phyloP scores from a whole-genome alignment of 108 stramenopile genomes.

The Fistulifera pelliculosa region DNA sequence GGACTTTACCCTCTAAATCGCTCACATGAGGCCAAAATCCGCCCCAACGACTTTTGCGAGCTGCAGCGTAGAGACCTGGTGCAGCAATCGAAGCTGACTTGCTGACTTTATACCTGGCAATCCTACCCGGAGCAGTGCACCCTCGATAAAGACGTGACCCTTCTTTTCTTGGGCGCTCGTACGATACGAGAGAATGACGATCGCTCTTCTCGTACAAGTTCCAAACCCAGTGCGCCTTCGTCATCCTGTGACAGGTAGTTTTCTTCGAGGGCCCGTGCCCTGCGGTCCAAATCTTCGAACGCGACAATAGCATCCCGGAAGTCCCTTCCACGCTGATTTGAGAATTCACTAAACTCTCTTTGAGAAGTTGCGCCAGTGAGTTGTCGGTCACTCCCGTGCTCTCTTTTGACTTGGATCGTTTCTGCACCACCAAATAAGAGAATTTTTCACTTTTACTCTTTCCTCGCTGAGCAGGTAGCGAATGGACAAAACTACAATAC shows the following conservation, averaged over 20 bases:
- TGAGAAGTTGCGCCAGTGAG: background rate
- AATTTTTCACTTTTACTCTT: constrained; percentile 66
- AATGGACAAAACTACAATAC: constrained; percentile 83
- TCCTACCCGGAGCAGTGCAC: constrained; percentile 51
- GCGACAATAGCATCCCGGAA: background rate
- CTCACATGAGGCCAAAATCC: constrained; percentile 55
- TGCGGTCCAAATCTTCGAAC: constrained; percentile 9
- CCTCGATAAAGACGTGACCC: constrained; percentile 70
- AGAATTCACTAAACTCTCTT: background rate
- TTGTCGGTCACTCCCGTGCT: background rate
- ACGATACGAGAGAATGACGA: constrained; percentile 55
- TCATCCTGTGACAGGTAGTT: constrained; percentile 42
- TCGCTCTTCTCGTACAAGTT: constrained; percentile 56
- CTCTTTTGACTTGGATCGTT: constrained; percentile 25
- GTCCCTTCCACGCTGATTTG: too few species aligned
- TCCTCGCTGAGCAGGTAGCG: constrained; percentile 42
- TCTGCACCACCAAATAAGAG: constrained; percentile 76
- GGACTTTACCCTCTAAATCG: too few species aligned
- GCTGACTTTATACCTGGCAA: constrained; percentile 52
- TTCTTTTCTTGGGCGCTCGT: constrained; percentile 69
- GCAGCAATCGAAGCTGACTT: constrained; percentile 32
- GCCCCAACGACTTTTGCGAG: constrained; percentile 76
- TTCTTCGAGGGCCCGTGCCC: constrained; percentile 11
- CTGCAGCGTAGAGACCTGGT: constrained; percentile 63
- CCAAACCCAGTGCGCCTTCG: constrained; percentile 53